Evolutionary conservation across 148 eudicot species (phyloP).

Genomic region (Chenopodium suecicum): DNA sequence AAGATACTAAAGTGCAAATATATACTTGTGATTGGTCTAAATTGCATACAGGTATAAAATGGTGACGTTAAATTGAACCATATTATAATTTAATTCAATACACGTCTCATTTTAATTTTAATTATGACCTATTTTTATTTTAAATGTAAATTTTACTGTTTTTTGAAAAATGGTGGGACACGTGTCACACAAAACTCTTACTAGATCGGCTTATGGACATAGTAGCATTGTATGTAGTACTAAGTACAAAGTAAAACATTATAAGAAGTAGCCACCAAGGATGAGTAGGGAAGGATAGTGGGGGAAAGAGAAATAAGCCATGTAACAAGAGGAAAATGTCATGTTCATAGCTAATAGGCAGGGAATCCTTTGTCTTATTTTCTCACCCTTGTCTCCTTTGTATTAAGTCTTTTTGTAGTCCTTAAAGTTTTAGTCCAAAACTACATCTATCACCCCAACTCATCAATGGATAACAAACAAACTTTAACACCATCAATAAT

Average conservation of each 20-base stretch:
- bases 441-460: slow-evolving; percentile 28
- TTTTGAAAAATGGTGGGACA: no score
- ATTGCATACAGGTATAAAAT: no score
- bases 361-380: slow-evolving; percentile 35
- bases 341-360: slow-evolving; percentile 14
- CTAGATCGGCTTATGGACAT: no score
- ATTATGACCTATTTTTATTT: no score
- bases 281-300: background rate
- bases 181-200: no score
- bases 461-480: slow-evolving; percentile 18
- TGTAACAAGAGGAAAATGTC: slow-evolving; percentile 24
- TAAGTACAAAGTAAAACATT: background rate
- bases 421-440: slow-evolving; percentile 18
- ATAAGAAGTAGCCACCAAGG: slow-evolving; percentile 2
- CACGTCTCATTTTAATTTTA: no score
- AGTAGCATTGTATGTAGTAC: background rate
- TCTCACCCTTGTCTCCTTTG: slow-evolving; percentile 17
- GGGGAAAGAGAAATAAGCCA: background rate
- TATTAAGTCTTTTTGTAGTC: slow-evolving; percentile 16
- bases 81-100: no score
- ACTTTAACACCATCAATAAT: no score
- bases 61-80: no score
- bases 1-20: no score
- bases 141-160: no score
- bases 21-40: no score